Percentiles rank a stretch among this genome's conserved stretches.
phyloP scores from a whole-genome alignment of 2,329 filamentous ascomycete species.

The Plenodomus tracheiphilus region DNA sequence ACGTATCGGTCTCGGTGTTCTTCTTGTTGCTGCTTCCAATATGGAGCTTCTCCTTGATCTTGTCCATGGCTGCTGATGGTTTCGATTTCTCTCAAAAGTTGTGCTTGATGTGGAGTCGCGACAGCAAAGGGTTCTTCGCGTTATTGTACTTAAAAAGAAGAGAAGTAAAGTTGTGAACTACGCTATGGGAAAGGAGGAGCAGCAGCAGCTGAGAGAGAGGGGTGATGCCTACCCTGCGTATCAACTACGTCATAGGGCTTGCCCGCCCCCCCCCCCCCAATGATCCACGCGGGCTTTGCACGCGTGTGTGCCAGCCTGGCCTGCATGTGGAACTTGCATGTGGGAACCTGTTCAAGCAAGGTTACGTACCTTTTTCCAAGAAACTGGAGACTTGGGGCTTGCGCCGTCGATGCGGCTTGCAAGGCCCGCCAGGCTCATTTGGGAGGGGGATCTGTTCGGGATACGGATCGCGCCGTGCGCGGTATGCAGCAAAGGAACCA shows the following conservation, averaged over 20 bases:
- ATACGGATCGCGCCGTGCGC: background rate
- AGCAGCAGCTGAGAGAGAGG: conserved; percentile 12
- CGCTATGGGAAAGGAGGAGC: conserved; percentile 6
- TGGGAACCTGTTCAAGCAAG: background rate
- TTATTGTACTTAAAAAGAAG: too few relatives aligned
- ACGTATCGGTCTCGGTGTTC: conserved; percentile 26
- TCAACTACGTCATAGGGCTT: conserved; percentile 19
- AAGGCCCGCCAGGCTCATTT: background rate
- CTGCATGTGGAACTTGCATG: background rate
- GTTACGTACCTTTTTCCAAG: background rate
- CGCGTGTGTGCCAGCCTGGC: background rate
- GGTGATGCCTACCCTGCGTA: conserved; percentile 18
- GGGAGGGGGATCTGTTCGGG: background rate
- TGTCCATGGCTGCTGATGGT: conserved; percentile 29
- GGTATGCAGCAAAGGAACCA: background rate
- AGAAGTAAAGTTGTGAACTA: conserved; percentile 3
- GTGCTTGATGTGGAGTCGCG: too few relatives aligned
- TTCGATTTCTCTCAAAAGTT: conserved; percentile 3
- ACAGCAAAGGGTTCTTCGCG: too few relatives aligned
- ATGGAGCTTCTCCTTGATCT: conserved; percentile 44
- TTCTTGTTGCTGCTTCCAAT: conserved; percentile 41
- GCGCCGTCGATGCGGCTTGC: background rate
- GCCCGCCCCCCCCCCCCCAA: too few relatives aligned
- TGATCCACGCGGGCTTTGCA: too few relatives aligned
- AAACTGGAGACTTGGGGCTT: background rate